Conservation (phyloP, 2,329 filamentous ascomycete genomes). For the Fusarium falciforme region DNA sequence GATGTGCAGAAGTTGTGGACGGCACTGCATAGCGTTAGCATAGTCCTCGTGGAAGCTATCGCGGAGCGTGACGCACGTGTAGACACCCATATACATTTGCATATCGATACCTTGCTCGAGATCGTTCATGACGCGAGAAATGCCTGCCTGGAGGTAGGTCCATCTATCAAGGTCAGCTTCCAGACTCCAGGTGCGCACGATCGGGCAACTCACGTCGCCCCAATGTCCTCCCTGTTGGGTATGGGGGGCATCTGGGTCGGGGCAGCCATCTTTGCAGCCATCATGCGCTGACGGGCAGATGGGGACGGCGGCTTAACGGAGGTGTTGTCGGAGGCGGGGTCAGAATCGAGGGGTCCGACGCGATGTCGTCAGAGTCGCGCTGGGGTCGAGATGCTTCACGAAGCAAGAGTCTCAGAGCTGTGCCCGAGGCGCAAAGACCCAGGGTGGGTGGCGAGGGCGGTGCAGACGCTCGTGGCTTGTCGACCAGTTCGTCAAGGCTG, state of each 20-base stretch:
- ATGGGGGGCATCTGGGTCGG: constrained; percentile 64
- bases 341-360: constrained; percentile 39
- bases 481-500: constrained; percentile 13
- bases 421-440: neutral
- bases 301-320: constrained; percentile 30
- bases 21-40: constrained; percentile 67
- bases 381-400: neutral
- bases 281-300: constrained; percentile 38
- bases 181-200: neutral
- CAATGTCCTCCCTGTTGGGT: constrained; percentile 71
- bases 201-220: constrained; percentile 56
- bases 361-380: constrained; percentile 37
- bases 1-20: constrained; percentile 99
- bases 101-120: constrained; percentile 94
- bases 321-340: constrained; percentile 42
- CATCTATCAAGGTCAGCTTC: constrained; percentile 69
- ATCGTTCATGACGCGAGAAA: constrained; percentile 93
- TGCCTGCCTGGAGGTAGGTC: constrained; percentile 87
- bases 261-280: constrained; percentile 51
- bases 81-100: constrained; percentile 96
- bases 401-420: neutral
- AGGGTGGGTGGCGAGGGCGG: neutral
- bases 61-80: constrained; percentile 72
- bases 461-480: neutral
- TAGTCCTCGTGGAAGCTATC: neutral